phyloP scores from a whole-genome alignment of 306 rosid species.

The Medicago ruthenica region DNA sequence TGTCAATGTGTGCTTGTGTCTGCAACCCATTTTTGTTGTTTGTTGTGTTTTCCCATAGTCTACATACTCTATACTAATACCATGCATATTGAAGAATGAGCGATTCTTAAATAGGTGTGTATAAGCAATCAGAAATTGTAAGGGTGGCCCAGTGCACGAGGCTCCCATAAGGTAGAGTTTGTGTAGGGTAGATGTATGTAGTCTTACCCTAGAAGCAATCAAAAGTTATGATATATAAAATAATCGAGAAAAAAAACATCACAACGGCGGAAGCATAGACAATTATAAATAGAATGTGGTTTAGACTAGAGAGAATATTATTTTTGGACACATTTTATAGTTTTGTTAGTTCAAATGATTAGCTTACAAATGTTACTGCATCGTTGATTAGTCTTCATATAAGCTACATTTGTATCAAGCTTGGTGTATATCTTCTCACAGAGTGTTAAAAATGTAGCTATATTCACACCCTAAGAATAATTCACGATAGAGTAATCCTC shows the following conservation, averaged over 20 bases:
- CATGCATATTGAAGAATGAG: background rate
- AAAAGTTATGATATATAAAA: background rate
- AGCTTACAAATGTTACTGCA: no score
- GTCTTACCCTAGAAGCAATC: background rate
- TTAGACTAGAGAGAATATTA: background rate
- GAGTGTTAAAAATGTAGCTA: background rate
- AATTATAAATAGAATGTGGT: no score
- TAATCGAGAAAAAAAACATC: background rate
- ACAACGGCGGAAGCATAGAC: background rate
- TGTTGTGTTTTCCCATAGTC: no score
- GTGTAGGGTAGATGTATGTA: background rate
- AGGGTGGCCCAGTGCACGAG: no score
- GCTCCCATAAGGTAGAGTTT: background rate
- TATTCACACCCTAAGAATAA: background rate
- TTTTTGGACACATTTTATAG: no score
- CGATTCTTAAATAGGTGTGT: background rate
- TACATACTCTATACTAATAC: background rate
- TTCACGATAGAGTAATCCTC: background rate
- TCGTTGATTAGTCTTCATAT: background rate
- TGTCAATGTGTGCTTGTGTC: background rate
- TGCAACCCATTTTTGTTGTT: background rate
- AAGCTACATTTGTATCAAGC: no score
- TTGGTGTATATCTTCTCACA: background rate
- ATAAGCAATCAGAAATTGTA: background rate
- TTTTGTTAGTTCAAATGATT: background rate